Evolutionary conservation across 331 rosid genomes (phyloP).

Genomic region (Rosa hybrid): DNA sequence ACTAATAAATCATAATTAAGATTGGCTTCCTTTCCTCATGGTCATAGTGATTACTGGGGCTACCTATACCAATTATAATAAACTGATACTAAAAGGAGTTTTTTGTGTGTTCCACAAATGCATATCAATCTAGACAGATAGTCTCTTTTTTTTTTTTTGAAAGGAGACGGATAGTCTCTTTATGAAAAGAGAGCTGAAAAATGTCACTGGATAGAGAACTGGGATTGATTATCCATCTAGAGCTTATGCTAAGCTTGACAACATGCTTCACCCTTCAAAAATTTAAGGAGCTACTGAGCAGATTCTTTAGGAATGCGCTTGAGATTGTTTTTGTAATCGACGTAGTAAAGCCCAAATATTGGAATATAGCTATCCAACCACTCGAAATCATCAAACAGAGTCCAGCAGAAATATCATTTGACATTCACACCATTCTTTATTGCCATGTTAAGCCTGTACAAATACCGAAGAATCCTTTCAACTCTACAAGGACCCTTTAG

Average conservation of each 20-base stretch:
- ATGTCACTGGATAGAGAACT: too few relatives aligned
- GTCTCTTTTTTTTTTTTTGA: too few relatives aligned
- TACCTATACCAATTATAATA: too few relatives aligned
- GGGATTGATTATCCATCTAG: neutral
- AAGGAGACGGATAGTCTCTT: too few relatives aligned
- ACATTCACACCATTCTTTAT: conserved; percentile 3
- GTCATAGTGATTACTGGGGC: too few relatives aligned
- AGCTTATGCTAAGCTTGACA: neutral
- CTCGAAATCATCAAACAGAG: conserved; percentile 15
- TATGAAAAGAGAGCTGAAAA: too few relatives aligned
- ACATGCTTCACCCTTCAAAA: neutral
- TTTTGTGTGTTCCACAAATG: too few relatives aligned
- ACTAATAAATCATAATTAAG: too few relatives aligned
- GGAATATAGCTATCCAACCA: neutral
- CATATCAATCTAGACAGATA: too few relatives aligned
- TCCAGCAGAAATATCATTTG: conserved; percentile 13
- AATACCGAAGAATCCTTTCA: neutral
- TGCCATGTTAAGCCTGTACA: neutral
- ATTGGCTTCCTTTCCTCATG: too few relatives aligned
- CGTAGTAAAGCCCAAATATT: neutral
- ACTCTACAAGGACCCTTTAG: conserved; percentile 8
- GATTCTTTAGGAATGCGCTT: conserved; percentile 20
- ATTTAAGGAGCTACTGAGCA: too few relatives aligned
- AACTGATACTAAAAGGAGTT: too few relatives aligned
- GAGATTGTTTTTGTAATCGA: conserved; percentile 14